Evolutionary conservation across 1,284 basidiomycete genomes (phyloP).

Genomic region (Cutaneotrichosporon curvatum): DNA sequence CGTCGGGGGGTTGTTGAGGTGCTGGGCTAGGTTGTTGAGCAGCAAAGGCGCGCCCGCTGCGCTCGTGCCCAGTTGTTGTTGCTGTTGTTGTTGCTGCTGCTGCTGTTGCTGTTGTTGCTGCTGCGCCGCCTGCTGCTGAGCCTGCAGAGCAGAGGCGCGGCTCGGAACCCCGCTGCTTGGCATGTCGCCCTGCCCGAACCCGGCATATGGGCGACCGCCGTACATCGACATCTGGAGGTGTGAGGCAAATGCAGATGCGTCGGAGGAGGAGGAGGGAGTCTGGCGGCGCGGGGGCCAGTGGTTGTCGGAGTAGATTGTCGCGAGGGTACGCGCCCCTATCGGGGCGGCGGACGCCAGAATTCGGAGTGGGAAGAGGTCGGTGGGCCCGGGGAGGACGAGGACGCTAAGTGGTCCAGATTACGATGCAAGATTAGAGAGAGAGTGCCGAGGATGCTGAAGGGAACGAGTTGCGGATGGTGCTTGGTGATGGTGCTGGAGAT

Average conservation of each 20-base stretch:
- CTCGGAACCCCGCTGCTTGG: not conserved
- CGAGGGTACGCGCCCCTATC: not conserved
- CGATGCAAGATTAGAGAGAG: too few relatives aligned
- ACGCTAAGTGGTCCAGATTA: not conserved
- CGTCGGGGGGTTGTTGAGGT: conserved; percentile 46
- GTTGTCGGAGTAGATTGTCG: not conserved
- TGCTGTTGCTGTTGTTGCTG: conserved; percentile 2
- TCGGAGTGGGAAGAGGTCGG: not conserved
- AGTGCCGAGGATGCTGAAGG: not conserved
- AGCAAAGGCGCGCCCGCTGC: conserved; percentile 29
- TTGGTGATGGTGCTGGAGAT: not conserved
- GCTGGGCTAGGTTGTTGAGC: conserved; percentile 42
- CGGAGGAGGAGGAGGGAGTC: not conserved
- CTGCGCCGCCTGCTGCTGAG: conserved; percentile 4
- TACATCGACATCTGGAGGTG: conserved; percentile 9
- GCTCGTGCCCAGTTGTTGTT: conserved; percentile 10
- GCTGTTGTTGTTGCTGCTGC: conserved; percentile 11
- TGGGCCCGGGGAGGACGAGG: not conserved
- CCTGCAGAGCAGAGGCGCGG: conserved; percentile 12
- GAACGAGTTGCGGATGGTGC: too few relatives aligned
- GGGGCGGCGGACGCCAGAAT: conserved; percentile 3
- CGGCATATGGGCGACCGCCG: conserved; percentile 14
- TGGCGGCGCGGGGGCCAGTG: not conserved
- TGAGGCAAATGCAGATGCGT: not conserved
- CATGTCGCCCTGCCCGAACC: conserved; percentile 15